phyloP scores from a whole-genome alignment of 1,284 basidiomycete species.

The Clitocybe nebularis region DNA sequence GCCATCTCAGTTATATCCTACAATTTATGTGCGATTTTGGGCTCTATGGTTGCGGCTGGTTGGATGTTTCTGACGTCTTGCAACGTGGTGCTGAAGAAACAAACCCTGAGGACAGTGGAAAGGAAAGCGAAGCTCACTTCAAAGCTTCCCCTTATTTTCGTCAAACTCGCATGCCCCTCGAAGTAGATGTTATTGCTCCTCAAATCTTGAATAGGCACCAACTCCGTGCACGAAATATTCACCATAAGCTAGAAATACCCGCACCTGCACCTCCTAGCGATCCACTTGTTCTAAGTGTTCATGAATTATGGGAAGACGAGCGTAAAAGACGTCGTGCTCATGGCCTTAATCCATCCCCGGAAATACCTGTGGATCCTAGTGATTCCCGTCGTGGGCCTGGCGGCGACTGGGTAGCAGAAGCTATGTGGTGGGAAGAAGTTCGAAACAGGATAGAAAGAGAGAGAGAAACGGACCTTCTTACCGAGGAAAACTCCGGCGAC shows the following conservation, averaged over 20 bases:
- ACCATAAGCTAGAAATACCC: constrained; percentile 68
- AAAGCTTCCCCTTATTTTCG: constrained; percentile 53
- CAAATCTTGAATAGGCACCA: constrained; percentile 83
- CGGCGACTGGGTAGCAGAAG: constrained; percentile 68
- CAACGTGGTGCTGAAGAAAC: constrained; percentile 42
- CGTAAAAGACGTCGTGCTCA: constrained; percentile 61
- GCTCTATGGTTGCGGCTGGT: constrained; percentile 90
- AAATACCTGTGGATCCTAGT: constrained; percentile 62
- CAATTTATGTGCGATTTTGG: constrained; percentile 97
- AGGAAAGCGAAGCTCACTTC: constrained; percentile 25
- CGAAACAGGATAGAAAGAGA: constrained; percentile 49
- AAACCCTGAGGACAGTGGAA: constrained; percentile 23
- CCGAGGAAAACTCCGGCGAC: constrained; percentile 36
- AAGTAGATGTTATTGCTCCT: constrained; percentile 79
- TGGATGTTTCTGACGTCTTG: constrained; percentile 66
- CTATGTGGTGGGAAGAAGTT: constrained; percentile 67
- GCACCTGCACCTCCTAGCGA: constrained; percentile 51
- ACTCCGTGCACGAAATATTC: constrained; percentile 66
- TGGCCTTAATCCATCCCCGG: constrained; percentile 67
- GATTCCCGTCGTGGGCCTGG: constrained; percentile 52
- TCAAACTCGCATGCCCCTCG: constrained; percentile 73
- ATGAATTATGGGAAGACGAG: constrained; percentile 96
- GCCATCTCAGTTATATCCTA: constrained; percentile 84
- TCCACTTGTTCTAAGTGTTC: constrained; percentile 83
- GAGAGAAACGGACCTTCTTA: constrained; percentile 25